These are phyloP conservation scores for Ogataea siamensis DNA, from an alignment of 805 yeast genomes.

Conservation along the genomic window DNA sequence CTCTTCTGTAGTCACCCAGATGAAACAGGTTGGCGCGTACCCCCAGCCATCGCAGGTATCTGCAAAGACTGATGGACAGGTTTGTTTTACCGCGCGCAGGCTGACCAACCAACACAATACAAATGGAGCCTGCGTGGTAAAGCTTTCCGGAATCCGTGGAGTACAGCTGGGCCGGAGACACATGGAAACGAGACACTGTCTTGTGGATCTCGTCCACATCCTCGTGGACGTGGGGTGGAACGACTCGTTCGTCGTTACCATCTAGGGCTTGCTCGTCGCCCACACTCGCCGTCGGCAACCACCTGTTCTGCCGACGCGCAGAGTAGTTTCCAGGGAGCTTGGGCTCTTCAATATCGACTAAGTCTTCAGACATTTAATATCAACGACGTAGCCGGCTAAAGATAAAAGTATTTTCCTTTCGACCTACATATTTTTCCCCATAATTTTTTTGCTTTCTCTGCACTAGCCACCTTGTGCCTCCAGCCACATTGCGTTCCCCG, in stretches of 20 bases:
- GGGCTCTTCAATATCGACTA: slow-evolving; percentile 41
- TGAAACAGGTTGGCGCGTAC: slow-evolving; percentile 91
- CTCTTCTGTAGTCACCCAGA: slow-evolving; percentile 85
- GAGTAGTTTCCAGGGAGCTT: slow-evolving; percentile 50
- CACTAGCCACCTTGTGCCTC: slow-evolving; percentile 5
- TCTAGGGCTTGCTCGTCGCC: slow-evolving; percentile 14
- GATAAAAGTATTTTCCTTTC: slow-evolving; percentile 7
- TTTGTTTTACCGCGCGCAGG: slow-evolving; percentile 97
- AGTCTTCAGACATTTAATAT: slow-evolving; percentile 9
- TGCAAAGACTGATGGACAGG: slow-evolving; percentile 83
- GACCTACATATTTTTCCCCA: slow-evolving; percentile 10
- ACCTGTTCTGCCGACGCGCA: slow-evolving; percentile 52
- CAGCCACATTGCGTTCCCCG: slow-evolving; percentile 4
- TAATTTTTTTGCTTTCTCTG: neutral
- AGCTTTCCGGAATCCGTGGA: slow-evolving; percentile 89
- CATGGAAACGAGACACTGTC: slow-evolving; percentile 55
- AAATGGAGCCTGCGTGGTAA: slow-evolving; percentile 93
- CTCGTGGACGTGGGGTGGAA: slow-evolving; percentile 11
- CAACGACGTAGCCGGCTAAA: neutral
- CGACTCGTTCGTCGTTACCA: slow-evolving; percentile 6
- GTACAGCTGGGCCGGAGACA: slow-evolving; percentile 90
- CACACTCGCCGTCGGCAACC: slow-evolving; percentile 35
- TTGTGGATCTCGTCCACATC: slow-evolving; percentile 66
- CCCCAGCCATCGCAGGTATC: slow-evolving; percentile 95
- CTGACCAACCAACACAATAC: slow-evolving; percentile 84